phyloP scores from a whole-genome alignment of 2,329 filamentous ascomycete species.

The Talaromyces sp. region DNA sequence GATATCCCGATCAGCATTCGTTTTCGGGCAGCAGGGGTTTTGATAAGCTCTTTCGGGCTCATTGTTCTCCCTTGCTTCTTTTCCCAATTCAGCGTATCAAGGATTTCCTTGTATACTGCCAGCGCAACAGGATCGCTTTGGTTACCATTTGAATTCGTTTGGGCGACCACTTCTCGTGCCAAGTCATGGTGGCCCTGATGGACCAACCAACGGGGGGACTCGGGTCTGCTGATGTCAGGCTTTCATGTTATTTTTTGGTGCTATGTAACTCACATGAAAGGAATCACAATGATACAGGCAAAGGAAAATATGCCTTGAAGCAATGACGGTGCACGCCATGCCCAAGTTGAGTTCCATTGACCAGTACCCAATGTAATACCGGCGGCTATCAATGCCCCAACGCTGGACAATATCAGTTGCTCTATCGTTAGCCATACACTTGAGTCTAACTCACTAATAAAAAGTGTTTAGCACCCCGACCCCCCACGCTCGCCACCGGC shows the following conservation, averaged over 20 bases:
- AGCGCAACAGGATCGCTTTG: constrained; percentile 38
- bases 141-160: constrained; percentile 47
- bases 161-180: constrained; percentile 43
- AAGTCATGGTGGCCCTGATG: constrained; percentile 42
- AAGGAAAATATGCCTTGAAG: constrained; percentile 42
- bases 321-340: constrained; percentile 46
- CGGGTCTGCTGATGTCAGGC: constrained; percentile 29
- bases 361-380: constrained; percentile 48
- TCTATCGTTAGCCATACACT: not conserved
- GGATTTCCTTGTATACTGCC: constrained; percentile 46
- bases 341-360: constrained; percentile 45
- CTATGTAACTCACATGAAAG: constrained; percentile 33
- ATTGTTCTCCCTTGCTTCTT: constrained; percentile 40
- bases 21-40: constrained; percentile 35
- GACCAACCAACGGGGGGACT: constrained; percentile 50
- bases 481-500: constrained; percentile 46
- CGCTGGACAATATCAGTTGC: not conserved
- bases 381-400: constrained; percentile 47
- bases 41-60: constrained; percentile 38
- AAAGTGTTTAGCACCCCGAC: constrained; percentile 42
- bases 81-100: constrained; percentile 48
- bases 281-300: constrained; percentile 43
- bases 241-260: not conserved
- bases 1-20: constrained; percentile 42
- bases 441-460: constrained; percentile 23